These are phyloP conservation scores for Colletotrichum scovillei DNA, from an alignment of 2,329 filamentous ascomycete species.

Conservation along the genomic window DNA sequence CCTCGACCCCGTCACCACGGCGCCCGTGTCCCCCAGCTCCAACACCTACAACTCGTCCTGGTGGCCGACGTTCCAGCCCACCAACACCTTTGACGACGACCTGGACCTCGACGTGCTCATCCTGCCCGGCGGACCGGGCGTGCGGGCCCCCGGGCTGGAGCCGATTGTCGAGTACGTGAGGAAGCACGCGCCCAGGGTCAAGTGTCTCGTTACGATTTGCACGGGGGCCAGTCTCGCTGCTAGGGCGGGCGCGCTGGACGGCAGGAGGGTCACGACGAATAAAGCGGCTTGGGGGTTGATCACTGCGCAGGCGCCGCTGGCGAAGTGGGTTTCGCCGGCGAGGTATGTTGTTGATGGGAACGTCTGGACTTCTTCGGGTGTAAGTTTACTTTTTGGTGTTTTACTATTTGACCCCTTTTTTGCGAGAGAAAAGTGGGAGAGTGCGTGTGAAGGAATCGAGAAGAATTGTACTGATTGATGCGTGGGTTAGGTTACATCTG, in stretches of 20 bases:
- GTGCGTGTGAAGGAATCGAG: not conserved
- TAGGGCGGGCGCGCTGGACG: conserved; percentile 68
- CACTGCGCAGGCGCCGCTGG: conserved; percentile 57
- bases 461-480: not conserved
- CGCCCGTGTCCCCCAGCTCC: conserved; percentile 39
- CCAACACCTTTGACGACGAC: conserved; percentile 63
- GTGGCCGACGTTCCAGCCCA: conserved; percentile 51
- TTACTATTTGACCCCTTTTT: not conserved
- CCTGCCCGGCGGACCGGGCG: conserved; percentile 72
- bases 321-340: conserved; percentile 70
- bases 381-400: conserved; percentile 40
- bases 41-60: conserved; percentile 50
- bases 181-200: conserved; percentile 56
- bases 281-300: conserved; percentile 67
- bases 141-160: conserved; percentile 46
- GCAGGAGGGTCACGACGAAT: conserved; percentile 73
- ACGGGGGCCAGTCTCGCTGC: conserved; percentile 72
- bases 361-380: conserved; percentile 73
- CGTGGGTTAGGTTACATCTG: conserved; percentile 45
- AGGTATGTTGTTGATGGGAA: conserved; percentile 75
- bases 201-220: conserved; percentile 73
- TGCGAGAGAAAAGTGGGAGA: not conserved
- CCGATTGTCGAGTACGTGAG: conserved; percentile 54
- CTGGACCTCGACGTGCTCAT: conserved; percentile 72
- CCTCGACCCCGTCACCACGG: conserved; percentile 54